phyloP scores from a whole-genome alignment of 1,284 basidiomycete genomes.

The Tilletiaria anomala region DNA sequence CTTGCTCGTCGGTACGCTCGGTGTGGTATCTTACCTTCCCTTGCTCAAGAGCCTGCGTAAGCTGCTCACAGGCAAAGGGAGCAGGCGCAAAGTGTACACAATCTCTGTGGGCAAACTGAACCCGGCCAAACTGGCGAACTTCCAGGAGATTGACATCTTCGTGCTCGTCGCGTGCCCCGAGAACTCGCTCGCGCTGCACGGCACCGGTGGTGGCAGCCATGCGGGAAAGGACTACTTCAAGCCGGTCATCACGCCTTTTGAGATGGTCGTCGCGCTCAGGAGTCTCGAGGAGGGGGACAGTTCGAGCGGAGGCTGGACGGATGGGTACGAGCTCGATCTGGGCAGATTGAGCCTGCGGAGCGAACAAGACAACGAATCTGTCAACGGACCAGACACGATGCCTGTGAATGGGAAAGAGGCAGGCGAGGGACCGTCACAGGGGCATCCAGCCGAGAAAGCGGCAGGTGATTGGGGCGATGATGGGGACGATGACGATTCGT shows the following conservation, averaged over 20 bases:
- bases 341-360: constrained; percentile 41
- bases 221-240: constrained; percentile 56
- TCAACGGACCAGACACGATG: neutral
- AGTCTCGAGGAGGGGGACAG: constrained; percentile 35
- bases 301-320: constrained; percentile 50
- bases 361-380: constrained; percentile 1
- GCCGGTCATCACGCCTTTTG: constrained; percentile 88
- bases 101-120: constrained; percentile 90
- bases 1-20: constrained; percentile 85
- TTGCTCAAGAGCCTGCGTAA: constrained; percentile 16
- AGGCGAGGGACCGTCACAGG: constrained; percentile 3
- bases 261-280: constrained; percentile 65
- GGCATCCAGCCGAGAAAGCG: constrained; percentile 6
- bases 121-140: constrained; percentile 88
- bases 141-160: constrained; percentile 90
- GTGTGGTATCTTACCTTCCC: constrained; percentile 46
- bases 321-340: constrained; percentile 69
- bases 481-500: constrained; percentile 53
- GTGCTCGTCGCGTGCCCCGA: constrained; percentile 88
- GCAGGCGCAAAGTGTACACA: constrained; percentile 59
- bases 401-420: constrained; percentile 10
- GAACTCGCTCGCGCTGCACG: constrained; percentile 68
- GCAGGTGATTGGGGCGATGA: constrained; percentile 8
- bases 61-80: constrained; percentile 47
- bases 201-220: constrained; percentile 1